phyloP scores from a whole-genome alignment of 768 basidiomycete genomes.

The Fibroporia radiculosa region DNA sequence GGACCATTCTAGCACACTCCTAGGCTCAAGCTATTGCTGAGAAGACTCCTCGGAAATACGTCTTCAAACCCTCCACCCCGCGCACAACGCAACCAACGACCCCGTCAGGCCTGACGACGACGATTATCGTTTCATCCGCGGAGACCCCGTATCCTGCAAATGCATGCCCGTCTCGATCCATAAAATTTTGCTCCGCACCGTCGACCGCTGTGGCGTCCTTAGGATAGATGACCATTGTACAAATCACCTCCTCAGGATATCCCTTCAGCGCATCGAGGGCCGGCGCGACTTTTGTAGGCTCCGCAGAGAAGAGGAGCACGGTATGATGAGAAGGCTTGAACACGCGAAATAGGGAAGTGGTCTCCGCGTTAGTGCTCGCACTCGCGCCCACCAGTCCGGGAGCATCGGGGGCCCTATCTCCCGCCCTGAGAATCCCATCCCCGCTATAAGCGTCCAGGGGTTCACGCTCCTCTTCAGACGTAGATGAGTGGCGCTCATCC shows the following conservation, averaged over 20 bases:
- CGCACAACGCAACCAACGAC: slow-evolving; percentile 6
- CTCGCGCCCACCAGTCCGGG: slow-evolving; percentile 19
- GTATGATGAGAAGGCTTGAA: slow-evolving; percentile 10
- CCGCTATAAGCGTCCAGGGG: slow-evolving; percentile 8
- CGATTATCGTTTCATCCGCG: neutral
- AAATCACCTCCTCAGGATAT: neutral
- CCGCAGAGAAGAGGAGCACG: slow-evolving; percentile 9
- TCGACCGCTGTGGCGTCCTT: neutral
- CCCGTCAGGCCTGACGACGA: slow-evolving; percentile 9
- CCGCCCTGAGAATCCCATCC: slow-evolving; percentile 27
- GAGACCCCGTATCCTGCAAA: slow-evolving; percentile 3
- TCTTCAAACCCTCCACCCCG: neutral
- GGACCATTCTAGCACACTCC: too few relatives aligned
- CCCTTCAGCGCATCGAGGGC: too few relatives aligned
- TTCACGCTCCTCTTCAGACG: slow-evolving; percentile 1
- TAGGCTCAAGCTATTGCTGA: too few relatives aligned
- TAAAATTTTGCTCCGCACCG: neutral
- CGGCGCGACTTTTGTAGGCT: too few relatives aligned
- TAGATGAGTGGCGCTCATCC: slow-evolving; percentile 30
- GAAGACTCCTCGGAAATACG: neutral
- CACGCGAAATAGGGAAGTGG: slow-evolving; percentile 8
- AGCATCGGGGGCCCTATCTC: slow-evolving; percentile 41
- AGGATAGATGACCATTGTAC: neutral
- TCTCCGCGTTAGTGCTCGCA: neutral
- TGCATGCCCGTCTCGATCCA: slow-evolving; percentile 8